These are phyloP conservation scores for Didymosphaeria variabile DNA, from an alignment of 2,329 filamentous ascomycete species.

Conservation along the genomic window DNA sequence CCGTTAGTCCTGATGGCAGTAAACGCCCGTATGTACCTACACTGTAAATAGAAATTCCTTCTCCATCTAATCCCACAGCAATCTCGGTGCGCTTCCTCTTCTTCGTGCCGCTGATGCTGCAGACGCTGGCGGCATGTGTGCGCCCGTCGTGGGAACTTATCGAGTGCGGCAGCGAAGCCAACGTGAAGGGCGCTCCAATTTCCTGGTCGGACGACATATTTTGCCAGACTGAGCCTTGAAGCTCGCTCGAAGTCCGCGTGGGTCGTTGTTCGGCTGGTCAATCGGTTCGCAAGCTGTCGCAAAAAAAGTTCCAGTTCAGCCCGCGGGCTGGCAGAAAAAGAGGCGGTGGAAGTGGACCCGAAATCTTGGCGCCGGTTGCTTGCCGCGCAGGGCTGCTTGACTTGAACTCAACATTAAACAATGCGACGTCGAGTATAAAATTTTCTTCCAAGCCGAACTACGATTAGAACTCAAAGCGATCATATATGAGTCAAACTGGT, in stretches of 20 bases:
- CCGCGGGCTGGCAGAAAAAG: constrained; percentile 16
- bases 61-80: constrained; percentile 67
- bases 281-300: constrained; percentile 14
- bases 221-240: constrained; percentile 34
- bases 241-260: constrained; percentile 30
- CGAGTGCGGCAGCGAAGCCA: constrained; percentile 56
- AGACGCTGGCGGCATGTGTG: constrained; percentile 57
- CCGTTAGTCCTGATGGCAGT: constrained; percentile 21
- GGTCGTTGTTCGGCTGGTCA: constrained; percentile 21
- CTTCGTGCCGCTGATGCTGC: constrained; percentile 62
- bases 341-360: constrained; percentile 30
- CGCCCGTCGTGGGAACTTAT: constrained; percentile 52
- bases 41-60: constrained; percentile 70
- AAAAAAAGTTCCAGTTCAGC: constrained; percentile 37
- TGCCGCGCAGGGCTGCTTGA: neutral
- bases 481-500: too few relatives aligned
- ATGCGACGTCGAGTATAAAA: too few relatives aligned
- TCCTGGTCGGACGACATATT: constrained; percentile 48
- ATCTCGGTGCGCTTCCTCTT: constrained; percentile 71
- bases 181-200: constrained; percentile 51
- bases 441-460: neutral
- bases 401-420: too few relatives aligned
- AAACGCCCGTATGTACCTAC: constrained; percentile 50
- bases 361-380: constrained; percentile 17
- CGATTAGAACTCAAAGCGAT: too few relatives aligned